Base-by-base conservation (phyloP, 2,329 filamentous ascomycete genomes). In the Fusarium sp. region DNA sequence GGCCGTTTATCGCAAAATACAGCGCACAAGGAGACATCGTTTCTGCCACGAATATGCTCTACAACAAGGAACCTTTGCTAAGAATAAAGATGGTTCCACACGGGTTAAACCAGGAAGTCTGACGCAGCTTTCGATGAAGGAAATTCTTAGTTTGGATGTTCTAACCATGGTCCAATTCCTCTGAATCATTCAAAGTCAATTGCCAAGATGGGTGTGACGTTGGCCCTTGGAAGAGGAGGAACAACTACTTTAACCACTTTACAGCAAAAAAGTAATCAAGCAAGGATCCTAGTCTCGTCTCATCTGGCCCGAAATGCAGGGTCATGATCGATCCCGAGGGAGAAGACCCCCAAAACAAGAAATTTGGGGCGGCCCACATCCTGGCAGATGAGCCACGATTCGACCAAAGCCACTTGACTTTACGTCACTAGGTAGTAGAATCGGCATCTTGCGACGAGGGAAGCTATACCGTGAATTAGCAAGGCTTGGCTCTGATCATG, bases 321-420 rank as follows among this genome's bases (percentile, higher is more conserved):
- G 53, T 59, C 63, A 51, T 46, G 37, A 63, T 63, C 42, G 18
- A 63, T 37, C 34, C 34, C 18, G 43, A 63, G 20, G 27, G 40
- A 60, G 20, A 50, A 66, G 47, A 28, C 56, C 32, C 49, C 45
- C 59, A 60, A 74, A 74, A 66, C 72, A 74, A 65, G 72, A 65
- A 72, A 65, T 58, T 59, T 45, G 47, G 61, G 59, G 58, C 67
- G 58, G 30, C 60, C 61, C 61, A 72, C 66, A 60, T 50, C 62
- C 67, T 30, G 41, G 68, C 43, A 56, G 43, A 58, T 64, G 59
- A 72, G 63, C 63, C 66, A 67, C 72, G 54, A 71, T 71, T 71
- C 59, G 69, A 71, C 72, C 72, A 68, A 72, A 74, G 72, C 69
- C 72, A 73, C 60, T 65, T 34, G 48, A 57, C 58, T 58, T 59